Evolutionary conservation across 768 basidiomycete genomes (phyloP), one percentile per base, ranked within the genome.

Genomic region (Floccularia luteovirens): DNA sequence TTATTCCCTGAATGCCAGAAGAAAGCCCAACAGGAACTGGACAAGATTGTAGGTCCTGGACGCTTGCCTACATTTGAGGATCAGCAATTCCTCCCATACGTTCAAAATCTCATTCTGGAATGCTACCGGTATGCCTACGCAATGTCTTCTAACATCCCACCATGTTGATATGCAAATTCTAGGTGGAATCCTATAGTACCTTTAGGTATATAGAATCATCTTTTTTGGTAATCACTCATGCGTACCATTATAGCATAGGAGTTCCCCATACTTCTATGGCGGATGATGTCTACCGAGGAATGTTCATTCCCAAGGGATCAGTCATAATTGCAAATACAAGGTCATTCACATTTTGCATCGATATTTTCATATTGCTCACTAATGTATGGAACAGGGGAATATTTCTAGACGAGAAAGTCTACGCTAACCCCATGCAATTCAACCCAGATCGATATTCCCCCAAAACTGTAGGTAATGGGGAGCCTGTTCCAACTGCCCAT

Each of bases 241-340:
- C 14, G 27, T 14, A 14, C 27, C 27, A 19, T 10, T 34, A 10
- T 34, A 11, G 10, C 19, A 34, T 20, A 48, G 46, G 44, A 5
- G 23, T 43, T 19, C 40, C 47, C 17, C 47, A 48, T 24, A 6
- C n/a, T 3, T 22, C 24, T 4, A 43, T 31, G 23, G 34, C 34
- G 24, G 48, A 46, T 19, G 42, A 43, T 27, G 27, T 36, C 6
- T 49, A 49, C 38, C 36, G 30, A 14, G 48, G 48, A n/a, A 32
- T 32, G 22, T 47, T 39, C 25, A 46, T 49, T 28, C 45, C 48
- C 11, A 43, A 39, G 21, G 42, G 42, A 7, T 21, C 42, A 4
- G 23, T 36, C n/a, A 41, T 55, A 28, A 36, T 52, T 22, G 34
- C 44, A 14, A 56, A 55, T 28, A 27, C 36, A 5, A 35, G 44